These are phyloP conservation scores for Naematelia encephala DNA, from an alignment of 768 basidiomycete genomes.

Conservation along the genomic window DNA sequence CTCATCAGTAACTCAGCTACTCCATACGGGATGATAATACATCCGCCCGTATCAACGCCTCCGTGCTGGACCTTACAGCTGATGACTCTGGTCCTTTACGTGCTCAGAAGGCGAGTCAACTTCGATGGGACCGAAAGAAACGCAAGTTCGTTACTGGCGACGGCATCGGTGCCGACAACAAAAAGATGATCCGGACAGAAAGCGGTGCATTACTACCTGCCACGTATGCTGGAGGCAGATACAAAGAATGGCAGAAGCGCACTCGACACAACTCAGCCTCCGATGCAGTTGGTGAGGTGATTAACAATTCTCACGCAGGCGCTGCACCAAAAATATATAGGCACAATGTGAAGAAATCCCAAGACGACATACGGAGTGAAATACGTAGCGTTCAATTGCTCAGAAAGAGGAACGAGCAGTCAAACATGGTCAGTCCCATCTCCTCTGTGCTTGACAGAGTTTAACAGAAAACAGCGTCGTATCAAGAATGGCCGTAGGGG, in stretches of 20 bases:
- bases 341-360: not conserved
- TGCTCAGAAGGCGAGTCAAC: conserved; percentile 55
- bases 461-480: not conserved
- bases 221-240: conserved; percentile 86
- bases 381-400: no score
- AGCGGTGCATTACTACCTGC: conserved; percentile 87
- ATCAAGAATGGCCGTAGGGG: no score
- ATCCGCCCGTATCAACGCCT: conserved; percentile 66
- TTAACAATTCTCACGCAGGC: conserved; percentile 26
- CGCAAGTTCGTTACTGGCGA: conserved; percentile 87
- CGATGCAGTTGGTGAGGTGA: not conserved
- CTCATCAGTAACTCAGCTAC: not conserved
- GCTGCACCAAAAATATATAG: not conserved
- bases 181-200: conserved; percentile 90
- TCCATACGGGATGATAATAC: not conserved
- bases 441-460: not conserved
- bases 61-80: conserved; percentile 75
- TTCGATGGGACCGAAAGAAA: conserved; percentile 94
- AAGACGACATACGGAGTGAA: no score
- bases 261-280: not conserved
- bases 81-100: conserved; percentile 65
- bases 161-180: conserved; percentile 81
- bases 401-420: not conserved
- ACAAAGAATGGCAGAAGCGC: conserved; percentile 80
- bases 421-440: not conserved